Percentiles rank a stretch among this genome's conserved stretches.
Conservation (phyloP, 2,329 filamentous ascomycete species). For the Capronia epimyces region DNA sequence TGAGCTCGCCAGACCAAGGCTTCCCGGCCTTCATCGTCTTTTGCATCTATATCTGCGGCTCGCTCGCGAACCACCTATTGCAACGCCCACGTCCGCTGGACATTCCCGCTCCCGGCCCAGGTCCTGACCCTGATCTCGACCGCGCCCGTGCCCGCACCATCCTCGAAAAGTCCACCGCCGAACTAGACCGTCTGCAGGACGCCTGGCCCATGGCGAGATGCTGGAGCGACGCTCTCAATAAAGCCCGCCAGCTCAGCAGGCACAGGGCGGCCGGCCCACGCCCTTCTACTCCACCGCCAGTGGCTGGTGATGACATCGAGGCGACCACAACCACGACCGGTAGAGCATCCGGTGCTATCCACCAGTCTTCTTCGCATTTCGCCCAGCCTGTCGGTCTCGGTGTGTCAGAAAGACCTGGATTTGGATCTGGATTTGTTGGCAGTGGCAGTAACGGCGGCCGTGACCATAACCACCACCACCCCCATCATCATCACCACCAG, state of each 20-base stretch:
- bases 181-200: background rate
- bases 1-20: slow-evolving; percentile 31
- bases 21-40: slow-evolving; percentile 39
- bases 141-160: background rate
- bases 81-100: background rate
- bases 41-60: slow-evolving; percentile 40
- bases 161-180: background rate
- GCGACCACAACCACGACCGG: background rate
- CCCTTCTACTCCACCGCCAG: background rate
- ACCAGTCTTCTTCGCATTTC: too few species aligned
- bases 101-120: background rate
- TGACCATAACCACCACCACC: too few species aligned
- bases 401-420: too few species aligned
- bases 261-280: background rate
- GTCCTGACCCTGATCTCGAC: background rate
- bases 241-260: background rate
- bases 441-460: too few species aligned
- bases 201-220: slow-evolving; percentile 7
- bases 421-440: too few species aligned
- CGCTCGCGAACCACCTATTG: slow-evolving; percentile 30
- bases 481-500: too few species aligned
- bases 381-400: too few species aligned
- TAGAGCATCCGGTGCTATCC: too few species aligned
- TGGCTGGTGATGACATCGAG: background rate
- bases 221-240: background rate